Percentiles rank a stretch among this genome's conserved stretches.
These are phyloP conservation scores for Verticillium nonalfalfae DNA, from an alignment of 2,329 filamentous ascomycete genomes.

Conservation along the genomic window DNA sequence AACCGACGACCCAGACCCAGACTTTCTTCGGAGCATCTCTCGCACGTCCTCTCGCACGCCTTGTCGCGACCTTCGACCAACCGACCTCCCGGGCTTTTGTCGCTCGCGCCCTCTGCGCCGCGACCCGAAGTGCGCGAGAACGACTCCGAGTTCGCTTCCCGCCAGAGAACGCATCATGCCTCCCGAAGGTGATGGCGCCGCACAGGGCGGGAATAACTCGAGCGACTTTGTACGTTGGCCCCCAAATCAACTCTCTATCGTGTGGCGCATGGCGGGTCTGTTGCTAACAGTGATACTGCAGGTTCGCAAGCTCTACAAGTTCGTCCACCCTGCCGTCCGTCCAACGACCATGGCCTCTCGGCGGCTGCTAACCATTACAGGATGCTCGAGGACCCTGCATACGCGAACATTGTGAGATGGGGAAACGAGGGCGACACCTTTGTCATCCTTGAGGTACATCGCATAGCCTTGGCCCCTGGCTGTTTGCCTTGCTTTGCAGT, in stretches of 20 bases:
- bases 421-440: constrained; percentile 93
- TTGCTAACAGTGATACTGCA: constrained; percentile 32
- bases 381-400: constrained; percentile 94
- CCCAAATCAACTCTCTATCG: constrained; percentile 5
- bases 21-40: background rate
- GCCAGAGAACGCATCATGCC: constrained; percentile 18
- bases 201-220: constrained; percentile 64
- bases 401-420: constrained; percentile 91
- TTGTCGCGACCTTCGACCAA: background rate
- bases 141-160: background rate
- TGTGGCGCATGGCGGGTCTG: constrained; percentile 2
- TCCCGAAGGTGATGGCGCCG: constrained; percentile 26
- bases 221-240: constrained; percentile 89
- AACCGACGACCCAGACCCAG: background rate
- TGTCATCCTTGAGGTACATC: constrained; percentile 82
- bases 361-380: constrained; percentile 39
- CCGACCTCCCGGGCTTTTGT: background rate
- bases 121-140: background rate
- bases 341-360: background rate
- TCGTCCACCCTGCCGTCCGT: constrained; percentile 28
- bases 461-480: constrained; percentile 11
- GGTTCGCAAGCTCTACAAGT: constrained; percentile 99
- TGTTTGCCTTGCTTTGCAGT: background rate
- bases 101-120: background rate
- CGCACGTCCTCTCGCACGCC: no score